Base-by-base conservation (phyloP, 805 yeast species). In the Lipomyces starkeyi region DNA sequence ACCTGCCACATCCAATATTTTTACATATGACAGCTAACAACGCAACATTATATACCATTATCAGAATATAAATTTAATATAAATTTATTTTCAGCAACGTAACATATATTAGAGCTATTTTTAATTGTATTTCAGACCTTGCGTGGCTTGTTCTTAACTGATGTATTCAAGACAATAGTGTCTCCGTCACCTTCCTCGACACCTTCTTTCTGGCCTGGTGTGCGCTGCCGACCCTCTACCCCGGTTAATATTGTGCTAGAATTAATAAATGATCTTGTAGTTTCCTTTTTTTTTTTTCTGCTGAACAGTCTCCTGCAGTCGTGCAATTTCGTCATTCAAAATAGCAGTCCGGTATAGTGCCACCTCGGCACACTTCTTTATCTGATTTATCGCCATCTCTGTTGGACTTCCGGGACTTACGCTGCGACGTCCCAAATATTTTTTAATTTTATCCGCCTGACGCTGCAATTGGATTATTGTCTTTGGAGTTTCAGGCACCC, bases 281-380 rank as follows among this genome's bases (percentile, higher is more conserved):
- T 49, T 49, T 49, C 54, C 53, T 49, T 49, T 49, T 49, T 49
- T 8, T 22, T 49, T 49, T 49, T 49, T 49, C 54, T 49, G 54
- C 13, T 49, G 54, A 22, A 49, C 54, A 49, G 54, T 49, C 54
- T 49, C 54, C 54, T 49, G 54, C 54, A 49, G 54, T 49, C 54
- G 54, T 49, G 54, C 54, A 17, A 49, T 49, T 49, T 49, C 54
- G 13, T 47, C 53, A 47, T 47, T 47, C 5, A 47, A 47, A 47
- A 47, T 47, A 3, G 53, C 14, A 2, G 53, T 47, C 25, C 5
- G 53, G 53, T 6, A 3, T 13, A 47, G 53, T 47, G 53, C 53
- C 53, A 47, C 53, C 53, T 47, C 17, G 53, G 53, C 27, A 3
- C 27, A 25, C 27, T 25, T 25, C 27, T 25, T 25, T 2, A 25